Evolutionary conservation across 1,284 basidiomycete species (phyloP), one percentile per base, ranked within the genome.

Genomic region (Mycosarcoma mackinlayi): DNA sequence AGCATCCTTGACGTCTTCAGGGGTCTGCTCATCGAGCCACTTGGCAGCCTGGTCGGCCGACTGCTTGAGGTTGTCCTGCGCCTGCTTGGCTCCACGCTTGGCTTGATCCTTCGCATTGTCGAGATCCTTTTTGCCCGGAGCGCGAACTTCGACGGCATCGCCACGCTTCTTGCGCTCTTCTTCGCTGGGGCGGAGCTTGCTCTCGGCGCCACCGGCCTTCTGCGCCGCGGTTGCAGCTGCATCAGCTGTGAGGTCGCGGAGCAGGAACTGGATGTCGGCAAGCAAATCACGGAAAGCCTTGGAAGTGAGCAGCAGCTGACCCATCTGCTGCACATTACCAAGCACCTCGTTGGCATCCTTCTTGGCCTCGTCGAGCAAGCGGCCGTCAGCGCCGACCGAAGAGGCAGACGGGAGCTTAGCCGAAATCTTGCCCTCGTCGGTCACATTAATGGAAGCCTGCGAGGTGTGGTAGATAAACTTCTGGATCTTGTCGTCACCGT

Each of bases 21-120:
- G 80, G 16, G 83, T 84, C 70, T 84, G 81, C 59, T 85, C 85
- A 60, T 85, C 85, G 44, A 84, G 68, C 74, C 84, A 85, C 69
- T 81, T 50, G 40, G 60, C 58, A 19, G 70, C 64, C 58, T 72
- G 47, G 14, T 68, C 52, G 14, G 61, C 67, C 34, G 52, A 60
- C 16, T 56, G 52, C 23, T 60, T 45, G 28, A 73, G 28, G 46
- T 84, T 71, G 23, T 76, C 79, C 64, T 83, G 53, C 10, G 77
- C 77, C 24, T 82, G 79, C 62, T 83, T 83, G 50, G 78, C 75
- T 27, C 77, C 76, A 33, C 75, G 60, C 76, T 84, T 84, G 34
- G 83, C 84, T 67, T 83, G 79, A 34, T 83, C 54, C 75, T 83
- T 75, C 28, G 83, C 53, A 9, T 59, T 67, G 24, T 84, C 73